phyloP scores from a whole-genome alignment of 208 protist species.

The Porcisia hertigi region DNA sequence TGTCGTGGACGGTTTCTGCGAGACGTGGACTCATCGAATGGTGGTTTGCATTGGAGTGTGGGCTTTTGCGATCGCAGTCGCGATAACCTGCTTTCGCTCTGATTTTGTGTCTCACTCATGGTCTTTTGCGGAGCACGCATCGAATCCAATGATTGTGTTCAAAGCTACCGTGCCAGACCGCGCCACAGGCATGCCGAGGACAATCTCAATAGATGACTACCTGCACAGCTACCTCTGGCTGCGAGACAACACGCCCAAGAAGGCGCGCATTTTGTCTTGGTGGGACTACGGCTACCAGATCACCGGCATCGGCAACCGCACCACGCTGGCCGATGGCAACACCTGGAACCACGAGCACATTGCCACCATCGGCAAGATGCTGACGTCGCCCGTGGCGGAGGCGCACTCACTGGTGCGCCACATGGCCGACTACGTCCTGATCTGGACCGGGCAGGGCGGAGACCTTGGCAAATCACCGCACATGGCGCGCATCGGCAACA shows the following conservation, averaged over 20 bases:
- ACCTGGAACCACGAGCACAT: constrained; percentile 99
- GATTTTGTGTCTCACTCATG: too few species aligned
- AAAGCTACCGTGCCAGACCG: not conserved
- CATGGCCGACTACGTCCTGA: constrained; percentile 97
- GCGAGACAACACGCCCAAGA: constrained; percentile 89
- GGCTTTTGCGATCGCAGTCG: not conserved
- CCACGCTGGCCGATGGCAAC: constrained; percentile 98
- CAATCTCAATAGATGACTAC: constrained; percentile 96
- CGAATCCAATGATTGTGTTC: constrained; percentile 41
- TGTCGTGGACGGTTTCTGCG: too few species aligned
- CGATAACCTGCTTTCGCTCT: not conserved
- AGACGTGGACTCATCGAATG: not conserved
- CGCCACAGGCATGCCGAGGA: constrained; percentile 24
- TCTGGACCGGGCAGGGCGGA: constrained; percentile 52
- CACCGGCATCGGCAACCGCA: constrained; percentile 96
- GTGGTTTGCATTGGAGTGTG: not conserved
- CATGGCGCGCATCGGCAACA: constrained; percentile 76
- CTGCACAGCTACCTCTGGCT: constrained; percentile 97
- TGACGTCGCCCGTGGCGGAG: constrained; percentile 83
- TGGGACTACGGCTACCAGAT: constrained; percentile 99
- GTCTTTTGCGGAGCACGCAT: not conserved
- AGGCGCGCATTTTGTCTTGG: constrained; percentile 97
- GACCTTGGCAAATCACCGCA: constrained; percentile 67
- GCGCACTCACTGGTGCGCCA: constrained; percentile 91
- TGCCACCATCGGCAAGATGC: constrained; percentile 94